These are phyloP conservation scores for Teratosphaeria nubilosa DNA, from an alignment of 2,329 filamentous ascomycete genomes.

Conservation along the genomic window DNA sequence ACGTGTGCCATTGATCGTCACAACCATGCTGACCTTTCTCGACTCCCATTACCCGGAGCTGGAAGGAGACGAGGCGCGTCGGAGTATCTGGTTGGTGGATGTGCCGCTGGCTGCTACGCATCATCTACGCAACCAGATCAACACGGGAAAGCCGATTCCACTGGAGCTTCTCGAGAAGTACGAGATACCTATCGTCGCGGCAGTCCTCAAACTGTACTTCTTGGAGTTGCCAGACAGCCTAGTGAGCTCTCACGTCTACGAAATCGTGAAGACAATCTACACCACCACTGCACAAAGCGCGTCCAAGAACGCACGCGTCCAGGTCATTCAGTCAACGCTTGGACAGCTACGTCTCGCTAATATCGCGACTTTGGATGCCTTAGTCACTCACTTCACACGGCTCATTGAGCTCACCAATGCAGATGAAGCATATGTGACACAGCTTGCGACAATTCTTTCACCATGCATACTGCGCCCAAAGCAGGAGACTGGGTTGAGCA, in stretches of 20 bases:
- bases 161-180: slow-evolving; percentile 73
- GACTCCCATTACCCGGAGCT: slow-evolving; percentile 96
- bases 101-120: slow-evolving; percentile 79
- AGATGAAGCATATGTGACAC: slow-evolving; percentile 71
- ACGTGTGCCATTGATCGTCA: slow-evolving; percentile 84
- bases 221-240: slow-evolving; percentile 95
- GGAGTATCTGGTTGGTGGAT: slow-evolving; percentile 88
- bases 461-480: slow-evolving; percentile 83
- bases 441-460: slow-evolving; percentile 64
- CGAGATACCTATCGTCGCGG: slow-evolving; percentile 89
- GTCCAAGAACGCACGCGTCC: slow-evolving; percentile 68
- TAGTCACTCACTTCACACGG: slow-evolving; percentile 96
- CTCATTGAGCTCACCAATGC: slow-evolving; percentile 94
- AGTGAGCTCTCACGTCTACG: slow-evolving; percentile 95
- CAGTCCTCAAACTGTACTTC: slow-evolving; percentile 85
- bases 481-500: slow-evolving; percentile 76
- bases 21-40: slow-evolving; percentile 84
- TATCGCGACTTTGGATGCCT: slow-evolving; percentile 95
- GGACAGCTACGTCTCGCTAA: slow-evolving; percentile 91
- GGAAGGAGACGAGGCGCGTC: slow-evolving; percentile 86
- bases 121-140: slow-evolving; percentile 69
- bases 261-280: slow-evolving; percentile 97
- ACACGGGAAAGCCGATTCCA: slow-evolving; percentile 73
- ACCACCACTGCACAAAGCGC: slow-evolving; percentile 67
- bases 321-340: slow-evolving; percentile 89